phyloP scores from a whole-genome alignment of 225 moss, liverwort and hornwort genomes.

The Physcomitrium patens region DNA sequence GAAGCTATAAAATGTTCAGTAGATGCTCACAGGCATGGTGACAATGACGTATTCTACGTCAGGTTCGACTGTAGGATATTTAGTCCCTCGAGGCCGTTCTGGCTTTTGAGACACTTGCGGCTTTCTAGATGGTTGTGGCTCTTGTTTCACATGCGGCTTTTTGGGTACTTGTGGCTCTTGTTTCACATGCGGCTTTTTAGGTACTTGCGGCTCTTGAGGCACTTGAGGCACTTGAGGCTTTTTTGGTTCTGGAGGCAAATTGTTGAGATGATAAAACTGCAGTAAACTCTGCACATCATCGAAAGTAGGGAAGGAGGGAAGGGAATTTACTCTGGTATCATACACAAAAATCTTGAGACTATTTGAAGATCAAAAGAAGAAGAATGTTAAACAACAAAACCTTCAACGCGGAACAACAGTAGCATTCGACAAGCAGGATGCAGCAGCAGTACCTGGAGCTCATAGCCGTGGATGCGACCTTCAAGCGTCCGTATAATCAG shows the following conservation, averaged over 20 bases:
- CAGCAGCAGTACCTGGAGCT: conserved; percentile 41
- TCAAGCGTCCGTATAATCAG: conserved; percentile 39
- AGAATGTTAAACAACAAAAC: not conserved
- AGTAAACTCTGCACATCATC: conserved; percentile 41
- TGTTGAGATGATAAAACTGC: conserved; percentile 39
- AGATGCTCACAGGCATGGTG: conserved; percentile 54
- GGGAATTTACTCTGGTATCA: not conserved
- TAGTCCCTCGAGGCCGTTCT: too few species aligned
- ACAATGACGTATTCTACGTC: conserved; percentile 39
- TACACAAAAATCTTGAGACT: conserved; percentile 1
- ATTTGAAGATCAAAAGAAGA: not conserved
- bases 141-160: not conserved
- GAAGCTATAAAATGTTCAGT: not conserved
- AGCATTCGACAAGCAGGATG: not conserved
- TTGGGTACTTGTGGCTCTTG: not conserved
- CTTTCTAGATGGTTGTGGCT: conserved; percentile 17
- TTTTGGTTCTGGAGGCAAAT: conserved; percentile 6
- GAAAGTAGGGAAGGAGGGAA: not conserved
- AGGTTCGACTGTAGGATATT: too few species aligned
- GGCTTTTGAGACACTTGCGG: not conserved
- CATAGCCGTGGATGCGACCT: conserved; percentile 20
- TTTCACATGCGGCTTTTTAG: too few species aligned
- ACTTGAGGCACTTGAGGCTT: too few species aligned
- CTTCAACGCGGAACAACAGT: not conserved
- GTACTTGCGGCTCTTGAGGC: too few species aligned